Conservation (phyloP, 108 stramenopile genomes). For the Pseudonitzschia pungens region DNA sequence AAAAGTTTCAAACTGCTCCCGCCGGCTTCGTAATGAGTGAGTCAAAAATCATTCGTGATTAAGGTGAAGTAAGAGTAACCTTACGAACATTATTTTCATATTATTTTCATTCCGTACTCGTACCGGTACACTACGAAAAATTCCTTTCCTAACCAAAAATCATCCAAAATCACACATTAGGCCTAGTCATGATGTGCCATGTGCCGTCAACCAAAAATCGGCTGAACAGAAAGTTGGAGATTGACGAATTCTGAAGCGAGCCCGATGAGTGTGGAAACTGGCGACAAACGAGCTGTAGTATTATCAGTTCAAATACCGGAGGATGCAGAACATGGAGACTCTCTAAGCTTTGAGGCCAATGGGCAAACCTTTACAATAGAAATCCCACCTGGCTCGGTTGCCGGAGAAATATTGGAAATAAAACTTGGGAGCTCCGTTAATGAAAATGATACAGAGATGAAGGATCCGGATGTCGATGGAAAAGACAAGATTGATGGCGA, state of each 20-base stretch:
- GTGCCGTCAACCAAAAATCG: no score
- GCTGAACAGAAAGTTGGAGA: background rate
- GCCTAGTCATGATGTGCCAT: no score
- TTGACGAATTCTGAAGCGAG: background rate
- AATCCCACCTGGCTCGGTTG: slow-evolving; percentile 47
- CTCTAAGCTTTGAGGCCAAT: slow-evolving; percentile 51
- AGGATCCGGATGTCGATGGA: slow-evolving; percentile 8
- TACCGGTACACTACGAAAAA: no score
- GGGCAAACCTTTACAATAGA: slow-evolving; percentile 52
- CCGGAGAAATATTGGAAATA: slow-evolving; percentile 67
- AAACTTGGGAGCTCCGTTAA: slow-evolving; percentile 40
- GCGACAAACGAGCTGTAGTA: background rate
- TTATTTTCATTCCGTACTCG: no score
- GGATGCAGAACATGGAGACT: slow-evolving; percentile 61
- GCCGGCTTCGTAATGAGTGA: no score
- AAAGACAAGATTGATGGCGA: slow-evolving; percentile 11
- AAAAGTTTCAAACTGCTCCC: no score
- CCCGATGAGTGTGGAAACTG: background rate
- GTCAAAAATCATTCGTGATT: no score
- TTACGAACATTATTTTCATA: no score
- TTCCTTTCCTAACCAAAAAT: no score
- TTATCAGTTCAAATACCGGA: slow-evolving; percentile 64
- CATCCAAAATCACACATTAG: no score
- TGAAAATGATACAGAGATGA: background rate
- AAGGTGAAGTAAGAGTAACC: no score